phyloP scores from a whole-genome alignment of 2,329 filamentous ascomycete species.

The Fusarium musae region DNA sequence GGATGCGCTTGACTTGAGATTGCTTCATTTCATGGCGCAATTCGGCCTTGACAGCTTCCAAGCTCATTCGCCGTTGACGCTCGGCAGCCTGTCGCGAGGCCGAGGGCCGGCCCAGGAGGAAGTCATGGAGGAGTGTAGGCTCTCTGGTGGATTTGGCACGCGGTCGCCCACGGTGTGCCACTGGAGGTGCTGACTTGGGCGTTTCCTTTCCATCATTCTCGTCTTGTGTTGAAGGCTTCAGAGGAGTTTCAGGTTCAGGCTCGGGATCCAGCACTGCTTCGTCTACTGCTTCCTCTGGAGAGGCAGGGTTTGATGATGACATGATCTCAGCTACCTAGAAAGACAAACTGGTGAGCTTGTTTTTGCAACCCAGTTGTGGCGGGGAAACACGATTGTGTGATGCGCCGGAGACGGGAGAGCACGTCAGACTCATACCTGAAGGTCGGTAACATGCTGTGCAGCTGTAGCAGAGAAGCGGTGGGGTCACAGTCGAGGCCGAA shows the following conservation, averaged over 20 bases:
- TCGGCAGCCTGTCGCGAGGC: conserved; percentile 65
- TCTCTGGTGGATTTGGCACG: conserved; percentile 55
- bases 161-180: conserved; percentile 46
- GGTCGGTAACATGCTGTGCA: conserved; percentile 45
- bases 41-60: conserved; percentile 68
- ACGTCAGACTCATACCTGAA: conserved; percentile 36
- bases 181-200: conserved; percentile 59
- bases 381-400: conserved; percentile 3
- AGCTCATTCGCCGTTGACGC: conserved; percentile 64
- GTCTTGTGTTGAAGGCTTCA: conserved; percentile 25
- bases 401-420: background rate
- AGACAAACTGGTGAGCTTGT: conserved; percentile 28
- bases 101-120: conserved; percentile 66
- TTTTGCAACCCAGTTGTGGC: background rate
- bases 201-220: conserved; percentile 42
- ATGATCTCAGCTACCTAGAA: conserved; percentile 42
- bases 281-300: conserved; percentile 41
- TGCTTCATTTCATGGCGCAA: conserved; percentile 66
- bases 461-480: conserved; percentile 24
- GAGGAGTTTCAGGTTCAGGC: conserved; percentile 33
- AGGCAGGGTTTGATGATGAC: conserved; percentile 43
- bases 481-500: conserved; percentile 3
- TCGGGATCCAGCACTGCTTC: conserved; percentile 35
- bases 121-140: conserved; percentile 65
- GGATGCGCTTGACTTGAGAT: conserved; percentile 67